Conservation (phyloP, 2,329 filamentous ascomycete species). For the Fusarium sp. region DNA sequence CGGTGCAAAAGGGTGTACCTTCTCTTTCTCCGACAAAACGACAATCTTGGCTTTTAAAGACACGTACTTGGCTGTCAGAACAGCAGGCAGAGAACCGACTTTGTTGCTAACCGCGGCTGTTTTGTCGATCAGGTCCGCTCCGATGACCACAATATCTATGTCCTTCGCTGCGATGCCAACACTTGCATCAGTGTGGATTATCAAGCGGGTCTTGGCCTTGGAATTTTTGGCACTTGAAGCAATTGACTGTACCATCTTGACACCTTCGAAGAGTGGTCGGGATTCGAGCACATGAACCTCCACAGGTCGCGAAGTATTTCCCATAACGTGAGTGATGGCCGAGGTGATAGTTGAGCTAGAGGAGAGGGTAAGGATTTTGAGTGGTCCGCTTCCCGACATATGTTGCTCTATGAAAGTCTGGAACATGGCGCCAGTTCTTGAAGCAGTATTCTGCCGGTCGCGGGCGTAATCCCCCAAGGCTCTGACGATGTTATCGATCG, state of each 20-base stretch:
- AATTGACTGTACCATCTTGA: conserved; percentile 60
- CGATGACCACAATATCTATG: conserved; percentile 69
- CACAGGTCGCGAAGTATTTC: conserved; percentile 49
- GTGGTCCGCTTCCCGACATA: conserved; percentile 27
- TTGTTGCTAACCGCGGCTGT: conserved; percentile 73
- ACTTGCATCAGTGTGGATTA: conserved; percentile 68
- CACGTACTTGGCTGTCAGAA: conserved; percentile 62
- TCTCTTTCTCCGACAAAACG: conserved; percentile 68
- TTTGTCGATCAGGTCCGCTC: conserved; percentile 69
- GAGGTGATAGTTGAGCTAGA: conserved; percentile 68
- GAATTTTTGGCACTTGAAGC: conserved; percentile 52
- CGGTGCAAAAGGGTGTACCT: conserved; percentile 59
- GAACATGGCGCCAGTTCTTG: conserved; percentile 49
- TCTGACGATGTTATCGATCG: conserved; percentile 32
- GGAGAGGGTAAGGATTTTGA: conserved; percentile 68
- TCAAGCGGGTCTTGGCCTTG: conserved; percentile 48
- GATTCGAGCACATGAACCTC: conserved; percentile 73
- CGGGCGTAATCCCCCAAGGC: conserved; percentile 25
- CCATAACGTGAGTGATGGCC: conserved; percentile 56
- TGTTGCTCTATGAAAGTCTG: conserved; percentile 44
- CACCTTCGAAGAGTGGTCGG: conserved; percentile 72
- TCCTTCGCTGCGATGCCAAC: conserved; percentile 60
- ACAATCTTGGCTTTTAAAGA: conserved; percentile 59
- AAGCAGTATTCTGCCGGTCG: conserved; percentile 39
- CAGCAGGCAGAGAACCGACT: conserved; percentile 68